These are phyloP conservation scores for Cladosporium sphaerospermum DNA, from an alignment of 2,329 filamentous ascomycete genomes.

Conservation along the genomic window DNA sequence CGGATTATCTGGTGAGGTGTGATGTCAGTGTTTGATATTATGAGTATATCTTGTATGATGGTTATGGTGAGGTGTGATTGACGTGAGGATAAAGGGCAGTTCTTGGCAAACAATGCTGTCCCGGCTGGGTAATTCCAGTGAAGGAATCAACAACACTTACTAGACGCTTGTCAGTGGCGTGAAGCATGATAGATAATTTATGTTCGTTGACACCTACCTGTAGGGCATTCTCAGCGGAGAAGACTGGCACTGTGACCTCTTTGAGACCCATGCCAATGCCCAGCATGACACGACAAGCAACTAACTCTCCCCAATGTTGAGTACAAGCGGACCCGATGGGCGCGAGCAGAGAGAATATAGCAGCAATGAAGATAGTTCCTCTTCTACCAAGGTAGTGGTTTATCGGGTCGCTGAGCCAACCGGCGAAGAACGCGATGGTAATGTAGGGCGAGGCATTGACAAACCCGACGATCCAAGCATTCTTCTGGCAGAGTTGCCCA, in stretches of 20 bases:
- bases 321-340: conserved; percentile 35
- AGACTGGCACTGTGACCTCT: conserved; percentile 42
- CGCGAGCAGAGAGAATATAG: conserved; percentile 54
- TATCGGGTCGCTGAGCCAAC: conserved; percentile 29
- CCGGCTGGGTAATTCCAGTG: no score
- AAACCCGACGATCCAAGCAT: conserved; percentile 56
- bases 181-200: no score
- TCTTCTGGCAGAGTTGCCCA: conserved; percentile 19
- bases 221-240: conserved; percentile 51
- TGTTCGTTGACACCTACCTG: conserved; percentile 16
- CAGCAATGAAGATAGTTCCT: conserved; percentile 29
- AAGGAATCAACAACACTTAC: no score
- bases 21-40: no score
- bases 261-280: conserved; percentile 39
- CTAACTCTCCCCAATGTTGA: conserved; percentile 33
- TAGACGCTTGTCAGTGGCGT: no score
- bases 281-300: conserved; percentile 28
- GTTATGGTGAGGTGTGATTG: no score
- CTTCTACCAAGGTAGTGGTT: conserved; percentile 19
- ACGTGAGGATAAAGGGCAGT: no score
- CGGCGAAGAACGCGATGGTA: conserved; percentile 24
- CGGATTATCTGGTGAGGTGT: conserved; percentile 32
- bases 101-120: neutral
- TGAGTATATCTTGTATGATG: no score
- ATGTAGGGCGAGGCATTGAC: conserved; percentile 55